Evolutionary conservation across 495 filamentous ascomycete species (phyloP).

Genomic region (Talaromyces nanjingensis): DNA sequence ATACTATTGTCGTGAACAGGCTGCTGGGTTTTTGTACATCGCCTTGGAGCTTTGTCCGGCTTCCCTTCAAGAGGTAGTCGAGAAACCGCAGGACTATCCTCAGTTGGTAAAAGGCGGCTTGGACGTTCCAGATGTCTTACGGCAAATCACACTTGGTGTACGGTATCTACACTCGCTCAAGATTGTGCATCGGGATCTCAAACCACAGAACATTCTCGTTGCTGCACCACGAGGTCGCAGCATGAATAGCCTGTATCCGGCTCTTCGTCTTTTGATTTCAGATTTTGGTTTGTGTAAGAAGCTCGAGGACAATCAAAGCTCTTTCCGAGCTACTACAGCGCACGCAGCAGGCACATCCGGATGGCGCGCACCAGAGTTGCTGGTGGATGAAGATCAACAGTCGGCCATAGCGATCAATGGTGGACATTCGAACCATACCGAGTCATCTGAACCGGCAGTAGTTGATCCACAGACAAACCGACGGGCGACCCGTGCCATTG

Average conservation of each 20-base stretch:
- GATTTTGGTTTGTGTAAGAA: conserved; percentile 99
- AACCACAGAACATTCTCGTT: conserved; percentile 94
- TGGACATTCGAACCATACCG: conserved; percentile 37
- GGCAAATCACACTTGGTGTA: conserved; percentile 81
- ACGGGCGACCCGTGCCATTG: conserved; percentile 88
- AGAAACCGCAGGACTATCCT: conserved; percentile 57
- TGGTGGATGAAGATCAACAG: conserved; percentile 65
- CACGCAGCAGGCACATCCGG: conserved; percentile 90
- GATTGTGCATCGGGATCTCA: conserved; percentile 95
- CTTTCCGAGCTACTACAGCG: conserved; percentile 87
- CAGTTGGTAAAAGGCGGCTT: conserved; percentile 43
- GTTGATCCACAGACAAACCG: conserved; percentile 59
- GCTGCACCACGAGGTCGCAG: conserved; percentile 41
- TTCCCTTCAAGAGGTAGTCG: conserved; percentile 81
- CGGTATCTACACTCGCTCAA: conserved; percentile 84
- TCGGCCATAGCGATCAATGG: conserved; percentile 18
- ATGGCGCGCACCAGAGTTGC: conserved; percentile 92
- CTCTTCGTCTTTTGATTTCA: conserved; percentile 77
- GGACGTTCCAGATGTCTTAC: conserved; percentile 59
- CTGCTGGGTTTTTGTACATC: conserved; percentile 90
- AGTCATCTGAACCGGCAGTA: conserved; percentile 51
- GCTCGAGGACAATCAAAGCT: conserved; percentile 90
- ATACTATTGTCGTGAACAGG: conserved; percentile 86
- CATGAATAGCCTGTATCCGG: conserved; percentile 14
- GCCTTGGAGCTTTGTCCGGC: conserved; percentile 93